These are phyloP conservation scores for Yarrowia yakushimensis DNA, from an alignment of 805 yeast species.

Conservation along the genomic window DNA sequence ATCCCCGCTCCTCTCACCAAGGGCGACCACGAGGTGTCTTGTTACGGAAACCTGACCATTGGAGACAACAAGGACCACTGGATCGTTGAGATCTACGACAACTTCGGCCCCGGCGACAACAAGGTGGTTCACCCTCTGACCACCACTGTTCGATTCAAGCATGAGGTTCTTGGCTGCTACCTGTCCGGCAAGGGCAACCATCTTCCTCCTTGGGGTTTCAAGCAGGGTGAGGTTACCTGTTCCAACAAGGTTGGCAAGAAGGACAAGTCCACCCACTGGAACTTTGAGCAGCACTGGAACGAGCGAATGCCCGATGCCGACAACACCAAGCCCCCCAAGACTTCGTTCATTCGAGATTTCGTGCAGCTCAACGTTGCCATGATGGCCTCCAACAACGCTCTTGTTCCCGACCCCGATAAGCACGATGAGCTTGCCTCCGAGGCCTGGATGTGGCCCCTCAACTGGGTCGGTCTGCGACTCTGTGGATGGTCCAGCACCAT, in stretches of 20 bases:
- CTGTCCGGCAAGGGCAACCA: constrained; percentile 75
- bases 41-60: constrained; percentile 68
- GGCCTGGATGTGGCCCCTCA: constrained; percentile 84
- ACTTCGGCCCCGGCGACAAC: constrained; percentile 33
- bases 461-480: constrained; percentile 68
- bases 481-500: constrained; percentile 62
- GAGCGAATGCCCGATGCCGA: constrained; percentile 42
- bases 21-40: constrained; percentile 74
- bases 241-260: constrained; percentile 43
- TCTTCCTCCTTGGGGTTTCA: constrained; percentile 96
- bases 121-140: constrained; percentile 61
- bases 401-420: constrained; percentile 71
- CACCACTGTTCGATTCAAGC: constrained; percentile 72
- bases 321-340: constrained; percentile 43
- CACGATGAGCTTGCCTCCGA: constrained; percentile 65
- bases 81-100: constrained; percentile 73
- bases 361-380: constrained; percentile 69
- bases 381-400: constrained; percentile 81
- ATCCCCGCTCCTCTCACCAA: constrained; percentile 71
- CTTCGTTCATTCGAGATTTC: constrained; percentile 64
- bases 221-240: constrained; percentile 95
- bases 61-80: constrained; percentile 88
- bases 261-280: constrained; percentile 77
- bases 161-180: constrained; percentile 71
- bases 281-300: constrained; percentile 66